A percentile compares a stretch with the other conserved stretches of the same genome.
Conservation (phyloP, 768 basidiomycete species). For the Amanita exitialis region DNA sequence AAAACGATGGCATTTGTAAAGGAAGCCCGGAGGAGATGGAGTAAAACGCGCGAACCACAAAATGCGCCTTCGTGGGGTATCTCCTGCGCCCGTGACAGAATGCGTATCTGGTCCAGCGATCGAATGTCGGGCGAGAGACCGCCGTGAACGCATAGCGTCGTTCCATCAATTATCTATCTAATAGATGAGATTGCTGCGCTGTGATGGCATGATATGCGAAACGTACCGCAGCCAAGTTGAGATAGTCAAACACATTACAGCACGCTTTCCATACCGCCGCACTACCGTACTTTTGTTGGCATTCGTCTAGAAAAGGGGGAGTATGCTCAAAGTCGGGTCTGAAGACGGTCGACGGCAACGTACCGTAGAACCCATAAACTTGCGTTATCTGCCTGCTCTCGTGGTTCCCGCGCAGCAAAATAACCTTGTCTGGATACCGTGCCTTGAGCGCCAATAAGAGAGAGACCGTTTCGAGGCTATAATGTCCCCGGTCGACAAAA, state of each 20-base stretch:
- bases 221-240: conserved; percentile 87
- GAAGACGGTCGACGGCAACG: conserved; percentile 13
- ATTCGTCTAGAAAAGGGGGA: conserved; percentile 59
- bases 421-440: conserved; percentile 87
- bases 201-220: neutral
- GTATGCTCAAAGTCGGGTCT: neutral
- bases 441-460: conserved; percentile 85
- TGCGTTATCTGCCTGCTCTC: conserved; percentile 97
- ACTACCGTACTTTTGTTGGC: conserved; percentile 95
- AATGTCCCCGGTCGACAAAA: conserved; percentile 95
- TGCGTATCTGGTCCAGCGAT: conserved; percentile 89
- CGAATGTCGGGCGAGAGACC: conserved; percentile 94
- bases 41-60: conserved; percentile 47
- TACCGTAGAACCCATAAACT: conserved; percentile 97
- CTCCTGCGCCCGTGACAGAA: conserved; percentile 90
- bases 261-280: conserved; percentile 96
- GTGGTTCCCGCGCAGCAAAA: conserved; percentile 89
- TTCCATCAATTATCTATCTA: conserved; percentile 86
- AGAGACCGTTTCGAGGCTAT: conserved; percentile 92
- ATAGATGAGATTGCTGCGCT: neutral
- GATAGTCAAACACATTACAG: conserved; percentile 91
- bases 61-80: conserved; percentile 99
- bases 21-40: neutral
- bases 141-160: conserved; percentile 89
- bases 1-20: neutral